Base-by-base conservation (phyloP, 2,329 filamentous ascomycete genomes). In the Leptodontidium sp. region DNA sequence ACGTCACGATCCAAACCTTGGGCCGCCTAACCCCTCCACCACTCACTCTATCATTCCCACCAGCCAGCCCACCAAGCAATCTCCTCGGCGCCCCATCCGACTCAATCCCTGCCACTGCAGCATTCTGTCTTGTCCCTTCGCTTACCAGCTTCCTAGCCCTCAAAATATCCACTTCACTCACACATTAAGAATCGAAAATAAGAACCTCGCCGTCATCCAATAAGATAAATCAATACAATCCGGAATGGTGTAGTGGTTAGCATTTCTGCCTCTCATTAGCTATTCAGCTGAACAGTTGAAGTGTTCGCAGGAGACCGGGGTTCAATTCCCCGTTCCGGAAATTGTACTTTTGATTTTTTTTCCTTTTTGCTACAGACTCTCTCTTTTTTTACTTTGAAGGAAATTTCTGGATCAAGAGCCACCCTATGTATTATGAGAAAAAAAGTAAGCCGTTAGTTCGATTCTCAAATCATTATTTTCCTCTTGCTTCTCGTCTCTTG, bases 161-260 rank as follows among this genome's bases (percentile, higher is more conserved):
- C 35, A 26, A 40, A 47, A 15, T 40, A 58, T 58, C 55, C 55
- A 40, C 55, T 40, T 12, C 53, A 21, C 29, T 24, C 55, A 58
- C 35, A 58, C 55, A 58, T 40, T 40, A 3, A 58, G 15, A 17
- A 29, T 7, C 15, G 4, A 1, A 26, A 21, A 59, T 59, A 59
- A 29, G 35, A 9, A 2, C n/a, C 11, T 50, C 1, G 14, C 6
- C 15, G 1, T 2, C n/a, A 38, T 29, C 32, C 8, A 64, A 26
- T 38, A 8, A 17, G 17, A 35, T 40, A 32, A 40, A 40, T 6
- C 11, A 40, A 40, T 9, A 40, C 11, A 35, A 45, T 65, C 63
- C 63, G 63, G 63, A 57, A 65, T 65, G 63, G 63, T 65, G 63
- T 65, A 65, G 63, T 65, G 63, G 63, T 52, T 65, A 65, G 63